Percentiles rank a stretch among this genome's conserved stretches.
Conservation (phyloP, 2,329 filamentous ascomycete genomes). For the Myrmaecium sp. region DNA sequence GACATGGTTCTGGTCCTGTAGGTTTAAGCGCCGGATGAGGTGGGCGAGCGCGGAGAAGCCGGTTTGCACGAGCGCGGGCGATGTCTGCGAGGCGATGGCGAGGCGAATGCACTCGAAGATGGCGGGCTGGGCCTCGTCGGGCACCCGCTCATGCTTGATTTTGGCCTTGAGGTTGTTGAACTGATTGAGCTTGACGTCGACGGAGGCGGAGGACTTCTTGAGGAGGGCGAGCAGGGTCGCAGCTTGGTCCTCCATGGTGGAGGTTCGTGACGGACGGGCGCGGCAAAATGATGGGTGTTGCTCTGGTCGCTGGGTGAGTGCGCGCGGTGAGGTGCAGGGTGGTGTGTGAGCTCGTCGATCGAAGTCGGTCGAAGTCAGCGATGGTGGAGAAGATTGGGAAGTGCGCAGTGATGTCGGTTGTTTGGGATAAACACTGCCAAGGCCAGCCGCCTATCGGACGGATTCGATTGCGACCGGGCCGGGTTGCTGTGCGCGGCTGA, state of each 20-base stretch:
- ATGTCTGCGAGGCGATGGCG: conserved; percentile 61
- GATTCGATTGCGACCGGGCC: no score
- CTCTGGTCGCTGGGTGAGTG: no score
- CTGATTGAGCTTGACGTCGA: conserved; percentile 53
- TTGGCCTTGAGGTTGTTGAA: conserved; percentile 65
- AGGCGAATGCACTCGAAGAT: conserved; percentile 71
- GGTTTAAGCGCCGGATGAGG: conserved; percentile 66
- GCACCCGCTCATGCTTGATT: conserved; percentile 87
- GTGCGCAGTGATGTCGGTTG: no score
- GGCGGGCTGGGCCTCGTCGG: conserved; percentile 50
- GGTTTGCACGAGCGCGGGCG: conserved; percentile 54
- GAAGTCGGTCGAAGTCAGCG: no score
- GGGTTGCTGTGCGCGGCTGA: no score
- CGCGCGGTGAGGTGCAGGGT: no score
- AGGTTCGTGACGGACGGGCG: no score
- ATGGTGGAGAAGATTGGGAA: no score
- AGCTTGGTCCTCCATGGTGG: conserved; percentile 39
- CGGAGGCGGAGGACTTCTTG: conserved; percentile 45
- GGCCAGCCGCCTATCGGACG: no score
- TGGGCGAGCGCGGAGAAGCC: conserved; percentile 81
- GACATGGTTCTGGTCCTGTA: conserved; percentile 64
- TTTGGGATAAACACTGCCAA: no score
- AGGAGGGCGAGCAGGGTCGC: conserved; percentile 35
- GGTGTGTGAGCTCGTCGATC: no score
- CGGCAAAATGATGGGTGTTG: no score